phyloP scores from a whole-genome alignment of 768 basidiomycete genomes.

The Suillus weaverae region DNA sequence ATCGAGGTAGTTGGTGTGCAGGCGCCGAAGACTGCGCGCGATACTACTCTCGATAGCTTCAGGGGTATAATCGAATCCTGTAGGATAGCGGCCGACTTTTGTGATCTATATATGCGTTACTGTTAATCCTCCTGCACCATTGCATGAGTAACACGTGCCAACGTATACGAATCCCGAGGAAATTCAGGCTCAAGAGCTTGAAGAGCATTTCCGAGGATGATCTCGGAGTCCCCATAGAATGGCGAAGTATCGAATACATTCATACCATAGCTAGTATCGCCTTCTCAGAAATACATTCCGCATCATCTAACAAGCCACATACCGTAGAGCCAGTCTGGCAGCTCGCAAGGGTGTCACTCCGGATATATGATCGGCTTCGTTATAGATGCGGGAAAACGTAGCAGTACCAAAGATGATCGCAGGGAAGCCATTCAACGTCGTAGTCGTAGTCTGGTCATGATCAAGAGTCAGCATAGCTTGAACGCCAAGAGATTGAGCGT shows the following conservation, averaged over 20 bases:
- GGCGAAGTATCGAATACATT: constrained; percentile 79
- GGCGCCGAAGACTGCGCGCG: constrained; percentile 59
- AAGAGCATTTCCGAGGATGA: constrained; percentile 68
- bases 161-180: constrained; percentile 73
- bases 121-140: background rate
- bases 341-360: constrained; percentile 62
- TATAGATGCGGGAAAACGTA: constrained; percentile 67
- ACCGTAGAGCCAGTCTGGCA: constrained; percentile 77
- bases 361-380: constrained; percentile 54
- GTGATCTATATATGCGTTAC: constrained; percentile 56
- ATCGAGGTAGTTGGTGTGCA: constrained; percentile 80
- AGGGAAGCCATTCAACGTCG: constrained; percentile 37
- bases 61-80: constrained; percentile 75
- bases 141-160: constrained; percentile 43
- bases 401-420: constrained; percentile 72
- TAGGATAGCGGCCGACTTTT: constrained; percentile 75
- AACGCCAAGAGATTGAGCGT: background rate
- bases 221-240: constrained; percentile 80
- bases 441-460: constrained; percentile 25
- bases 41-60: constrained; percentile 65
- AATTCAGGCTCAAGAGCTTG: constrained; percentile 62
- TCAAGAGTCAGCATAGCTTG: constrained; percentile 10
- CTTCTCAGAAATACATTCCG: background rate
- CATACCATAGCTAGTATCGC: constrained; percentile 67
- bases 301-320: constrained; percentile 13